These are phyloP conservation scores for Cryptococcus sp. DNA, from an alignment of 1,284 basidiomycete genomes.

Conservation along the genomic window DNA sequence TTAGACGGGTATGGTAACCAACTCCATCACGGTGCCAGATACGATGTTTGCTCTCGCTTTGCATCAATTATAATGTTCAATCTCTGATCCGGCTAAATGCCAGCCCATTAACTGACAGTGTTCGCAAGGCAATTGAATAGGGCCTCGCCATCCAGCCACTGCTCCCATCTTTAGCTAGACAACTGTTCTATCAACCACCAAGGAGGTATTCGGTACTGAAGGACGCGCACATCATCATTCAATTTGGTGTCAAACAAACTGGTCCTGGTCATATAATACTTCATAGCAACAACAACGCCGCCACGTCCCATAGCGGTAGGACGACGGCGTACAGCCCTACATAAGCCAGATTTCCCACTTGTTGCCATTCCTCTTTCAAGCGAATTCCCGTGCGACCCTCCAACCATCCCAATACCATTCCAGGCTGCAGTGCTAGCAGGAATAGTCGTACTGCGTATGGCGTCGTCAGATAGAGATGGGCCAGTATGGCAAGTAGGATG, in stretches of 20 bases:
- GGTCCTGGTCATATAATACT: not conserved
- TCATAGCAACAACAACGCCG: constrained; percentile 17
- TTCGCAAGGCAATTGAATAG: too few relatives aligned
- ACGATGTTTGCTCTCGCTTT: too few relatives aligned
- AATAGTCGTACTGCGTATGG: constrained; percentile 8
- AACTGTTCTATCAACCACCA: too few relatives aligned
- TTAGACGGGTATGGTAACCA: constrained; percentile 21
- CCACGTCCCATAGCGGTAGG: constrained; percentile 38
- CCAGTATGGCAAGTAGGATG: constrained; percentile 63
- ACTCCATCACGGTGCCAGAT: constrained; percentile 14
- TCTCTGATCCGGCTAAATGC: too few relatives aligned
- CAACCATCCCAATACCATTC: constrained; percentile 5
- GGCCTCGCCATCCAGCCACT: too few relatives aligned
- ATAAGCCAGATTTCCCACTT: constrained; percentile 47
- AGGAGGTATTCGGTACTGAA: too few relatives aligned
- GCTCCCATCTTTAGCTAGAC: too few relatives aligned
- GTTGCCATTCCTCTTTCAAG: constrained; percentile 40
- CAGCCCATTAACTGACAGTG: too few relatives aligned
- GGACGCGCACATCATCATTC: too few relatives aligned
- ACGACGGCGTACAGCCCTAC: constrained; percentile 38
- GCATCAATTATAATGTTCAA: too few relatives aligned
- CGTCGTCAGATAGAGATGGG: constrained; percentile 53
- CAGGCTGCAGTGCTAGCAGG: constrained; percentile 8
- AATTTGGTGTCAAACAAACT: too few relatives aligned
- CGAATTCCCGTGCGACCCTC: constrained; percentile 13